Conservation (phyloP, 2,329 filamentous ascomycete genomes). For the Ascochyta viciae-villosae region DNA sequence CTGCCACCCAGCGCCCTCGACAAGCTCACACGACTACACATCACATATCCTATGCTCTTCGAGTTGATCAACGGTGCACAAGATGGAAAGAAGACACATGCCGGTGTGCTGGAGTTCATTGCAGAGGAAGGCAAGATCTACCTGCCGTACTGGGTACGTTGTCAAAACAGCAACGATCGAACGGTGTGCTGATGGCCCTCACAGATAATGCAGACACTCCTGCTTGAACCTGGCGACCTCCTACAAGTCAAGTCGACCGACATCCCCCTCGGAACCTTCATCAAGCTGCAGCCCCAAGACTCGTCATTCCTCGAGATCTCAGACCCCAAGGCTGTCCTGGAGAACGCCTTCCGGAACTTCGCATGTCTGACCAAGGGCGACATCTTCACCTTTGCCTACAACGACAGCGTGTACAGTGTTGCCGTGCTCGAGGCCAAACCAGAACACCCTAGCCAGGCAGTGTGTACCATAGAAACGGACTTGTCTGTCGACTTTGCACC, state of each 20-base stretch:
- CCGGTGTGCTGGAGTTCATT: constrained; percentile 95
- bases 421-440: constrained; percentile 94
- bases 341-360: constrained; percentile 96
- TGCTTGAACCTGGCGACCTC: constrained; percentile 89
- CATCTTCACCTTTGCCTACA: constrained; percentile 95
- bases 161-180: background rate
- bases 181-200: constrained; percentile 19
- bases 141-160: constrained; percentile 85
- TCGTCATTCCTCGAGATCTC: constrained; percentile 94
- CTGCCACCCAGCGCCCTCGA: constrained; percentile 95
- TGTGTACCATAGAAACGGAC: constrained; percentile 96
- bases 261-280: constrained; percentile 85
- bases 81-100: constrained; percentile 84
- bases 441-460: constrained; percentile 78
- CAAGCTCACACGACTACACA: constrained; percentile 93
- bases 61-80: constrained; percentile 94
- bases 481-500: constrained; percentile 95
- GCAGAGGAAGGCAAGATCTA: constrained; percentile 97
- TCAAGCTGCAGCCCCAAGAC: constrained; percentile 96
- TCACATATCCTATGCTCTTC: constrained; percentile 96
- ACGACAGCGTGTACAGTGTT: constrained; percentile 91
- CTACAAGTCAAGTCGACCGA: constrained; percentile 96
- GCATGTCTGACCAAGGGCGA: constrained; percentile 92
- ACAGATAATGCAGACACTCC: constrained; percentile 91
- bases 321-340: constrained; percentile 94